Percentiles rank a stretch among this genome's conserved stretches.
Conservation (phyloP, 495 filamentous ascomycete genomes). For the Neurospora tetrasperma region DNA sequence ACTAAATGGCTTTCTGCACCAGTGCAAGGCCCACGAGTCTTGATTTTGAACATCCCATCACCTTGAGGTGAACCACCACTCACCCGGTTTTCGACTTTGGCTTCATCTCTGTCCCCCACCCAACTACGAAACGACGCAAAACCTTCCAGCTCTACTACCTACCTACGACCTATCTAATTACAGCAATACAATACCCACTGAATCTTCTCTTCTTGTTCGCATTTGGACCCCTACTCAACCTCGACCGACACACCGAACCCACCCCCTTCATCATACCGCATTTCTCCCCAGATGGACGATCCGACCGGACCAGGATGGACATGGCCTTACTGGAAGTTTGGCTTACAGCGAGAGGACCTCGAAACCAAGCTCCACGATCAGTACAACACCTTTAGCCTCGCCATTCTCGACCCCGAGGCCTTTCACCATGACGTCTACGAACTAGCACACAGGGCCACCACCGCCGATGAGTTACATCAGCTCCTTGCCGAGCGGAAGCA, state of each 20-base stretch:
- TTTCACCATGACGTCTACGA: slow-evolving; percentile 36
- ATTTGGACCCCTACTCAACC: slow-evolving; percentile 6
- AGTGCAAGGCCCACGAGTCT: slow-evolving; percentile 11
- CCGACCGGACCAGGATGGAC: slow-evolving; percentile 22
- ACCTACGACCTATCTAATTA: neutral
- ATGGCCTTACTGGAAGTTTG: slow-evolving; percentile 44
- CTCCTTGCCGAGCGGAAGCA: slow-evolving; percentile 37
- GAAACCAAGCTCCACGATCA: slow-evolving; percentile 30
- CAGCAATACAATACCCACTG: slow-evolving; percentile 3
- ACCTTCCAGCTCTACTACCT: neutral
- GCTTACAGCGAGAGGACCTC: slow-evolving; percentile 30
- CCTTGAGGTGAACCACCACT: slow-evolving; percentile 5
- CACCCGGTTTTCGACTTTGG: slow-evolving; percentile 21
- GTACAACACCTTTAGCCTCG: slow-evolving; percentile 29
- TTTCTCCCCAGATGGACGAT: slow-evolving; percentile 30
- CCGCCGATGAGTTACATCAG: slow-evolving; percentile 34
- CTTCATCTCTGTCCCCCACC: slow-evolving; percentile 12
- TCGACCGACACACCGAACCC: slow-evolving; percentile 4
- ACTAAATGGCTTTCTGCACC: slow-evolving; percentile 29
- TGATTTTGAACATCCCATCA: slow-evolving; percentile 8
- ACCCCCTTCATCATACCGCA: neutral
- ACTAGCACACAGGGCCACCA: slow-evolving; percentile 32
- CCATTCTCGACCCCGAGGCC: slow-evolving; percentile 30
- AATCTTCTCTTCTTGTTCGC: neutral
- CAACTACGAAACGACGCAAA: slow-evolving; percentile 1